Base-by-base conservation (phyloP, 2,329 filamentous ascomycete genomes). In the Nemania sp. region DNA sequence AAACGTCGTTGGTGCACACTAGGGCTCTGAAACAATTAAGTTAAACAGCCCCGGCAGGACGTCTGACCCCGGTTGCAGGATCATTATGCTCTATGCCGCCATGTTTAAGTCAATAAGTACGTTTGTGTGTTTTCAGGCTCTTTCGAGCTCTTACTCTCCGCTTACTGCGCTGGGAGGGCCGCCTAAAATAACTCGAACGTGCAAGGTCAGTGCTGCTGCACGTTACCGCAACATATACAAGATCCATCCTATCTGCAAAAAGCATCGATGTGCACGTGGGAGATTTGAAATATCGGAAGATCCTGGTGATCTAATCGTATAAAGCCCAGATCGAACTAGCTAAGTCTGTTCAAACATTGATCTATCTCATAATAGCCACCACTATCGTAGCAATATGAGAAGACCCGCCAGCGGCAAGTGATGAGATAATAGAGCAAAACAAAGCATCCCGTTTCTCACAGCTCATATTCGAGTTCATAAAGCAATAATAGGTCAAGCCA, bases 121-220 rank as follows among this genome's bases (percentile, higher is more conserved):
- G 53, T 50, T 49, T 59, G 42, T 46, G 51, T 49, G 37, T 51
- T 48, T 41, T 49, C 26, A 53, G 49, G 33, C 34, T 45, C 33
- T 56, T 40, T 28, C 50, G 28, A 48, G 44, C 39, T 20, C 40
- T 56, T 23, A 42, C 20, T 19, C 20, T 20, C 30, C 30, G 51
- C 54, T 52, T 58, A 50, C 57, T 48, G 54, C 48, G 26, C 46
- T 52, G 55, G 42, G 54, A 59, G 58, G 58, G 31, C 30, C 19
- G 46, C 56, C 56, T 31, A 61, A 57, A 61, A 59, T 56, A 61
- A 50, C 52, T 56, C 52, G 52, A 54, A 57, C 56, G 41, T 56
- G 58, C 52, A 52, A 47, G 43, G 28, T 59, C 56, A 56, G 56
- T 44, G 46, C 17, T 48, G 53, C 56, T 61, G 58, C 58, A 61